Evolutionary conservation across 192 early-diverging fungal genomes (phyloP), one percentile per base, ranked within the genome.

Genomic region (Blastocladiella britannica): DNA sequence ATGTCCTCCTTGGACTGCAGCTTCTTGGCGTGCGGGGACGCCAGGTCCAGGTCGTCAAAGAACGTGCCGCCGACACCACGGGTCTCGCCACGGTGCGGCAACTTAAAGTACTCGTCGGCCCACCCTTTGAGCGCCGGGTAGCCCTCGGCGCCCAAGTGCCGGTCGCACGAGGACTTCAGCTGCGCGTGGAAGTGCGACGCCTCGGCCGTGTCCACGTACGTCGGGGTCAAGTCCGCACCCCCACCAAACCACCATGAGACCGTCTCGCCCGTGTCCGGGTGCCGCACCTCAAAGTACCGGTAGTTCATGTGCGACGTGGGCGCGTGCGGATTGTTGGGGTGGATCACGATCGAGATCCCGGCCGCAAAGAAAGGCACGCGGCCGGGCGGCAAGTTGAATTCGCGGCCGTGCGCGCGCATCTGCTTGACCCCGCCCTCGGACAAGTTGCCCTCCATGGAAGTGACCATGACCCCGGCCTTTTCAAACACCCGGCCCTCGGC

Each of bases 31-130:
- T 28, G 23, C 3, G 75, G 69, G 22, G 62, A 55, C 63, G 78
- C 80, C 52, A 83, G 76, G 55, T 85, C 82, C 43, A 95, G 65
- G 62, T 98, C 94, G 61, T 98, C 94, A 69, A 98, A 98, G 70
- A 98, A 98, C 67, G 95, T 95, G 26, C 94, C 94, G 25, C 94
- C 94, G 55, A 98, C 67, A 2, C 94, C 94, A 27, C 94, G 86
- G 18, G 82, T 74, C 66, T 98, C 94, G 8, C 71, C 62, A 9
- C 94, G 79, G 66, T 98, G 94, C 7, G 79, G 73, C 56, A 82
- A 81, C 63, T 78, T 72, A 67, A 98, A 98, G 68, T 98, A 98
- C 29, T 82, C 74, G 65, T 98, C 94, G 65, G 89, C 93, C 92
- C 92, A 95, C 54, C 85, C 78, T 72, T 98, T 98, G 68, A 94